These are phyloP conservation scores for Talaromyces sp. DNA, from an alignment of 2,329 filamentous ascomycete species.

Conservation along the genomic window DNA sequence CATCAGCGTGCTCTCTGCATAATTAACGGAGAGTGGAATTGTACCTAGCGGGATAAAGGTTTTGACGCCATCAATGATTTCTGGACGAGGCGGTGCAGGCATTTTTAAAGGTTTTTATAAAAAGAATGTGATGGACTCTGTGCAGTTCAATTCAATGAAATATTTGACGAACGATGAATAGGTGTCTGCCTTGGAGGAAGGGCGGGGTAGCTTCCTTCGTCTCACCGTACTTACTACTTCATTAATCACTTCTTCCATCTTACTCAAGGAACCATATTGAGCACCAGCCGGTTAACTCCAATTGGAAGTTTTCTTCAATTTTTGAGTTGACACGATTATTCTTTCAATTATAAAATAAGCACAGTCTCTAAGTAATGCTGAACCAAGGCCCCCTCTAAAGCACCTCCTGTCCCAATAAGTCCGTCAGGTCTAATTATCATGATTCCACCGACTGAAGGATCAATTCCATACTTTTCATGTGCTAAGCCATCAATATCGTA, in stretches of 20 bases:
- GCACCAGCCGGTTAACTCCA: not conserved
- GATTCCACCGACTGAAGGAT: not conserved
- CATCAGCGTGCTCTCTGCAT: slow-evolving; percentile 19
- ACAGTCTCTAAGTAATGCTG: not conserved
- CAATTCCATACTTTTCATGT: slow-evolving; percentile 30
- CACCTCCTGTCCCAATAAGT: not conserved
- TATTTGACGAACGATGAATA: not conserved
- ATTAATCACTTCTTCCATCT: not conserved
- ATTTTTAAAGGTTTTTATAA: not conserved
- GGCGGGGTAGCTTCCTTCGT: not conserved
- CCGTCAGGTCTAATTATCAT: not conserved
- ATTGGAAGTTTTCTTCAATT: not conserved
- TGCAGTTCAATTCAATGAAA: not conserved
- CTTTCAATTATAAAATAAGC: not conserved
- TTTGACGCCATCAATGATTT: slow-evolving; percentile 30
- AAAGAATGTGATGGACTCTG: not conserved
- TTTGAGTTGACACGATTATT: not conserved
- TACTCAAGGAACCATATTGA: too few species aligned
- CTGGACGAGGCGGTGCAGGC: slow-evolving; percentile 4
- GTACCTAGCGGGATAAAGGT: slow-evolving; percentile 35
- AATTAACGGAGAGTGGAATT: not conserved
- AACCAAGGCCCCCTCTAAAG: not conserved
- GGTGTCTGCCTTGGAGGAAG: not conserved
- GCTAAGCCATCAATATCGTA: slow-evolving; percentile 33
- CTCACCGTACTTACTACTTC: not conserved